Percentiles rank a stretch among this genome's conserved stretches.
phyloP scores from a whole-genome alignment of 2,329 filamentous ascomycete species.

The Lachnum nothofagi region DNA sequence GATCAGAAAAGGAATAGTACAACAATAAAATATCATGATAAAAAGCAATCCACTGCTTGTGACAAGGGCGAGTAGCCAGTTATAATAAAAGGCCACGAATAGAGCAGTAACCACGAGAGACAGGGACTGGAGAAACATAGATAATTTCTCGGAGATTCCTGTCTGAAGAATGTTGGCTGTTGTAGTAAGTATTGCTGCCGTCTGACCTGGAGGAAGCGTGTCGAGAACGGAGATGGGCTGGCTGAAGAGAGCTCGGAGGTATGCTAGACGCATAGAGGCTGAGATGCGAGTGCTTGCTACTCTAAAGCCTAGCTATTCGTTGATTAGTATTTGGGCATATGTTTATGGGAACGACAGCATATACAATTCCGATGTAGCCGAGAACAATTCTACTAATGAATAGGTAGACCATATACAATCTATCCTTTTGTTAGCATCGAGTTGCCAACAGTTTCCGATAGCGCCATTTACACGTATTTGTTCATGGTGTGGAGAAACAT shows the following conservation, averaged over 20 bases:
- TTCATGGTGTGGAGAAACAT: conserved; percentile 48
- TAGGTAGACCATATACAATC: conserved; percentile 53
- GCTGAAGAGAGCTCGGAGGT: conserved; percentile 55
- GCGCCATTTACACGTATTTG: conserved; percentile 29
- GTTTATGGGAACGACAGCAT: no score
- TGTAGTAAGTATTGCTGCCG: conserved; percentile 60
- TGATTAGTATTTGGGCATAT: no score
- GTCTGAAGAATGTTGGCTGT: conserved; percentile 58
- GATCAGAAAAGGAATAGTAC: conserved; percentile 50
- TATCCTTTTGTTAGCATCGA: no score
- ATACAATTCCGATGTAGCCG: conserved; percentile 50
- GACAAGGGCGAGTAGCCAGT: conserved; percentile 54
- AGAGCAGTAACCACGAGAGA: conserved; percentile 50
- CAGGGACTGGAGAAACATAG: conserved; percentile 50
- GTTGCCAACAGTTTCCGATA: conserved; percentile 28
- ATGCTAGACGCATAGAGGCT: conserved; percentile 56
- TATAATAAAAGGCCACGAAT: conserved; percentile 50
- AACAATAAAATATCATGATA: conserved; percentile 43
- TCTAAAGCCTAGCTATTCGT: conserved; percentile 41
- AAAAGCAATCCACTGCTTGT: conserved; percentile 52
- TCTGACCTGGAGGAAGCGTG: conserved; percentile 57
- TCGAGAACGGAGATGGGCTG: conserved; percentile 66
- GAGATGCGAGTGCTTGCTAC: conserved; percentile 58
- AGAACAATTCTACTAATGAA: conserved; percentile 51
- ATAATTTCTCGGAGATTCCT: conserved; percentile 58